Evolutionary conservation across 2,329 filamentous ascomycete species (phyloP), one percentile per base, ranked within the genome.

Genomic region (Periglandula ipomoeae): DNA sequence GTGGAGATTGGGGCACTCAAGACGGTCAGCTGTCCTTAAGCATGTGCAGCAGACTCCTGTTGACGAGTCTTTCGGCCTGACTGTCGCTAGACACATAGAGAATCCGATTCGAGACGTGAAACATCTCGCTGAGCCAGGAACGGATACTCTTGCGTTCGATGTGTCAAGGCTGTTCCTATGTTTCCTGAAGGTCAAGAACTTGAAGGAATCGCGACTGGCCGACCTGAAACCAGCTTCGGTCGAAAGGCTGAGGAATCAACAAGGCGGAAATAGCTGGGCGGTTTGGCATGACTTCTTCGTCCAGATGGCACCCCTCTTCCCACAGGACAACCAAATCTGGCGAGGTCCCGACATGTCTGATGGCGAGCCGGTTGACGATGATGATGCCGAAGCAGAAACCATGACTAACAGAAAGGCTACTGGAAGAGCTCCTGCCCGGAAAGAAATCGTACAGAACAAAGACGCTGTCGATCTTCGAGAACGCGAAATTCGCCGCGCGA

Each of bases 391-490:
- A 15, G 56, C 53, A 13, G 52, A 53, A n/a, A 22, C 34, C 30
- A 13, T n/a, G 24, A 42, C 51, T 3, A 50, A 51, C 7, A 39
- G 49, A 5, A 56, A 53, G 34, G 3, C n/a, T 24, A 26, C 49
- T 17, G 59, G 60, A 20, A 65, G 53, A 26, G 47, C 46, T n/a
- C n/a, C n/a, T 9, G 45, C 19, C 1, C 39, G 34, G 1, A 66
- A 58, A 43, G 64, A 67, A 47, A 65, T 70, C 26, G 52, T 70
- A 2, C 64, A 62, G 15, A 58, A 69, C 49, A 65, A 59, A 34
- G 61, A 58, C 15, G 65, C 76, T 0, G 69, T 75, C 38, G 68
- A 75, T 37, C 68, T 79, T 27, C 76, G 84, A 55, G 70, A 77
- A 44, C 71, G 66, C 47, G 81, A 82, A 45, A 67, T 70, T 47